Conservation (phyloP, 192 early-diverging fungal species). For the Coemansia sp. region DNA sequence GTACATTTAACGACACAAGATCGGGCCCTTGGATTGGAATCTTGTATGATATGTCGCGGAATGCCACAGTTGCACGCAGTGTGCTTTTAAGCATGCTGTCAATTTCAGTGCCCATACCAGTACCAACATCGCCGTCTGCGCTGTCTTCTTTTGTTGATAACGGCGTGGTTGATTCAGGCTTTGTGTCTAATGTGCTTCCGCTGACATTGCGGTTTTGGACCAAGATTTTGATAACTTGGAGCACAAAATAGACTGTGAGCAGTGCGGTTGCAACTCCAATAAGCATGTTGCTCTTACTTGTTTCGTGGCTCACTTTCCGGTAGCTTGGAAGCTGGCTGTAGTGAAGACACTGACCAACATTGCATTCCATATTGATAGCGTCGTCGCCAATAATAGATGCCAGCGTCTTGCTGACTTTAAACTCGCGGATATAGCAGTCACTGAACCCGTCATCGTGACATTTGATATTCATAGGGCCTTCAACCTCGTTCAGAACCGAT, state of each 20-base stretch:
- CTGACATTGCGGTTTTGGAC: slow-evolving; percentile 11
- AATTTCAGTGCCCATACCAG: slow-evolving; percentile 14
- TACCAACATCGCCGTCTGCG: background rate
- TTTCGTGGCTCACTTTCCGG: slow-evolving; percentile 20
- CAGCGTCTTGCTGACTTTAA: slow-evolving; percentile 33
- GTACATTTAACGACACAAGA: slow-evolving; percentile 15
- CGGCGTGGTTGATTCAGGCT: too few relatives aligned
- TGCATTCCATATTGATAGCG: slow-evolving; percentile 75
- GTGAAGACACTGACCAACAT: slow-evolving; percentile 84
- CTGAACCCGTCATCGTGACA: slow-evolving; percentile 75
- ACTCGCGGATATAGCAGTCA: slow-evolving; percentile 73
- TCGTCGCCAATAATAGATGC: slow-evolving; percentile 76
- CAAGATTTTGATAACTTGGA: slow-evolving; percentile 32
- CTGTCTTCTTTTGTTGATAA: background rate
- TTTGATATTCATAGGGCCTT: slow-evolving; percentile 73
- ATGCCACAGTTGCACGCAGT: slow-evolving; percentile 28
- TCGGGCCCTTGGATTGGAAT: slow-evolving; percentile 32
- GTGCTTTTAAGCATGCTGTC: slow-evolving; percentile 27
- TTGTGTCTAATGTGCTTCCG: background rate
- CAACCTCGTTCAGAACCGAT: slow-evolving; percentile 75
- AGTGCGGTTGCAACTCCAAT: slow-evolving; percentile 36
- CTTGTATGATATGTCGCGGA: slow-evolving; percentile 42
- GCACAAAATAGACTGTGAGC: slow-evolving; percentile 43
- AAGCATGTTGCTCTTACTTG: slow-evolving; percentile 39
- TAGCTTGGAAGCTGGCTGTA: slow-evolving; percentile 84